Evolutionary conservation across 352 stramenopile genomes (phyloP).

Genomic region (Phytophthora agathidicida): DNA sequence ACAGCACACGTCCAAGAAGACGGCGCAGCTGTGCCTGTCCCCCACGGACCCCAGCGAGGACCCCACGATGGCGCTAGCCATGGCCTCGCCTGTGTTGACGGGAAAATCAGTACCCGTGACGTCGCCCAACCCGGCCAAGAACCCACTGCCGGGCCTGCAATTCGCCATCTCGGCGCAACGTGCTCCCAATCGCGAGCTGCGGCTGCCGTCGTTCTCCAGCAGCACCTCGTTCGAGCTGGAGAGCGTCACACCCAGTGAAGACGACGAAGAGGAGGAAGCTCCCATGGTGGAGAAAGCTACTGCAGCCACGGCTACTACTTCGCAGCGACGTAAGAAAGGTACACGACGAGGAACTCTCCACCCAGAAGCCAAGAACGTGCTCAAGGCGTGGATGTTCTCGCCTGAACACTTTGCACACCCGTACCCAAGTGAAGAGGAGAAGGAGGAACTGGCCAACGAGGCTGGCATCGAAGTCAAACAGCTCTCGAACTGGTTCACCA

Average conservation of each 20-base stretch:
- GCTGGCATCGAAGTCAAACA: slow-evolving; percentile 90
- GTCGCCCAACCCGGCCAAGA: slow-evolving; percentile 56
- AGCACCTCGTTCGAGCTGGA: slow-evolving; percentile 43
- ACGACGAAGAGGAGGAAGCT: slow-evolving; percentile 31
- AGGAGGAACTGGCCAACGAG: slow-evolving; percentile 80
- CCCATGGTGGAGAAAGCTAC: slow-evolving; percentile 15
- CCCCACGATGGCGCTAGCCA: slow-evolving; percentile 12
- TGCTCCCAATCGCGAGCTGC: slow-evolving; percentile 43
- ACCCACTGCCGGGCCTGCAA: slow-evolving; percentile 64
- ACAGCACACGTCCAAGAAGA: slow-evolving; percentile 12
- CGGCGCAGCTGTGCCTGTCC: slow-evolving; percentile 29
- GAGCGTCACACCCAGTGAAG: slow-evolving; percentile 21
- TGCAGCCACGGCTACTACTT: too few species aligned
- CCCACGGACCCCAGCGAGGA: slow-evolving; percentile 38
- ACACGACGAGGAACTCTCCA: slow-evolving; percentile 84
- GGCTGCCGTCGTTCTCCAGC: slow-evolving; percentile 56
- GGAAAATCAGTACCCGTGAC: slow-evolving; percentile 38
- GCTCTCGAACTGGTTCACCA: slow-evolving; percentile 91
- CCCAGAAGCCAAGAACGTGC: slow-evolving; percentile 83
- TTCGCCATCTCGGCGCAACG: slow-evolving; percentile 66
- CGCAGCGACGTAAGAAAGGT: slow-evolving; percentile 79
- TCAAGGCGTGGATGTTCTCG: slow-evolving; percentile 92
- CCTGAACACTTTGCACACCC: slow-evolving; percentile 88
- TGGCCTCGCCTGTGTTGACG: slow-evolving; percentile 49
- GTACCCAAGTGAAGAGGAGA: slow-evolving; percentile 89